These are phyloP conservation scores for Euphrasia confusa DNA, from an alignment of 257 asterid species.

Conservation along the genomic window DNA sequence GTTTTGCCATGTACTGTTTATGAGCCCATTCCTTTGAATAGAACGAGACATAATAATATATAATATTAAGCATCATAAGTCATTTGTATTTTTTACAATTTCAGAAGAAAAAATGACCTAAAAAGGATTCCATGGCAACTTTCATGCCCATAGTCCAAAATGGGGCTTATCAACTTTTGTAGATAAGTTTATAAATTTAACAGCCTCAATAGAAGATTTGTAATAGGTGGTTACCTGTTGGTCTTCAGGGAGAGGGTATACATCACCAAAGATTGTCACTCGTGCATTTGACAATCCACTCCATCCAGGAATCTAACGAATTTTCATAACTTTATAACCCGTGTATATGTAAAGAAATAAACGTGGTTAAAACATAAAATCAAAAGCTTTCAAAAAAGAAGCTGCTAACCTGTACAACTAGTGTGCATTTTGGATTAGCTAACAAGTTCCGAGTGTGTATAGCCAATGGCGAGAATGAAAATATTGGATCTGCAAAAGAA, in stretches of 20 bases:
- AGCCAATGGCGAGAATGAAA: conserved; percentile 94
- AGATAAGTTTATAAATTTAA: neutral
- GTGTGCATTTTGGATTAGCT: conserved; percentile 87
- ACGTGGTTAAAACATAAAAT: conserved; percentile 13
- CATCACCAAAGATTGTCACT: conserved; percentile 92
- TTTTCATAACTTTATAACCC: conserved; percentile 22
- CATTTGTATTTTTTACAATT: neutral
- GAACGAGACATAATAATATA: conserved; percentile 15
- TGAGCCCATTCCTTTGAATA: conserved; percentile 82
- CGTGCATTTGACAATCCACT: conserved; percentile 98
- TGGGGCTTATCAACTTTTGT: too few species aligned
- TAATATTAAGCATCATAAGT: neutral
- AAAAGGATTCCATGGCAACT: too few species aligned
- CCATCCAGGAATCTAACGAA: conserved; percentile 90
- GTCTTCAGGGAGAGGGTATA: conserved; percentile 83
- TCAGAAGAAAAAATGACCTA: neutral
- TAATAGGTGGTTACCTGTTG: conserved; percentile 59
- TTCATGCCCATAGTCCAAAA: too few species aligned
- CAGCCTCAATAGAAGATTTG: neutral
- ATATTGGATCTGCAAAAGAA: conserved; percentile 70
- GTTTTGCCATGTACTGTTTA: conserved; percentile 81
- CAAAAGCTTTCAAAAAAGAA: conserved; percentile 16
- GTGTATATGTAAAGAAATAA: conserved; percentile 16
- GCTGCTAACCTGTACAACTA: conserved; percentile 82
- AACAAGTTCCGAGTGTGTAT: conserved; percentile 96